Percentiles rank a stretch among this genome's conserved stretches.
Evolutionary conservation across 2,329 filamentous ascomycete genomes (phyloP).

Genomic region (Hypoxylon sp.): DNA sequence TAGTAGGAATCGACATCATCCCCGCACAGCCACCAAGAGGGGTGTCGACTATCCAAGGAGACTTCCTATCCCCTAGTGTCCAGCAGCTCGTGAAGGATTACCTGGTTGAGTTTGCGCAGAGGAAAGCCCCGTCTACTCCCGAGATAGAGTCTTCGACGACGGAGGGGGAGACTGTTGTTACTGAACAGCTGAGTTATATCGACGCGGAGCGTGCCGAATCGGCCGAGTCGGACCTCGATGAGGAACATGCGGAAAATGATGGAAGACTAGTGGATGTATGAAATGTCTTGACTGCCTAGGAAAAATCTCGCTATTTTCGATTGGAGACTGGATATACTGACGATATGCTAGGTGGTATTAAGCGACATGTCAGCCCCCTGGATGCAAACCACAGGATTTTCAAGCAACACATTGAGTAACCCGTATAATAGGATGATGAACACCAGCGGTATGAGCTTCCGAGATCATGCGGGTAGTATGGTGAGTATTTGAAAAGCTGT

Average conservation of each 20-base stretch:
- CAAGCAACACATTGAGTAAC: constrained; percentile 91
- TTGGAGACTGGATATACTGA: constrained; percentile 19
- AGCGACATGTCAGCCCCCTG: constrained; percentile 99
- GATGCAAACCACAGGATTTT: constrained; percentile 80
- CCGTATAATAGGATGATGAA: constrained; percentile 99
- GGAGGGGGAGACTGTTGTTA: constrained; percentile 43
- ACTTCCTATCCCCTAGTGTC: constrained; percentile 82
- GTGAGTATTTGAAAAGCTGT: constrained; percentile 61
- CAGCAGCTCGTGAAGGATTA: constrained; percentile 80
- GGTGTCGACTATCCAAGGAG: constrained; percentile 93
- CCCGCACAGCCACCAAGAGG: constrained; percentile 90
- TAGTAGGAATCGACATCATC: constrained; percentile 93
- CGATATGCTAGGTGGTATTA: constrained; percentile 72
- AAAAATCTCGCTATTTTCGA: background rate
- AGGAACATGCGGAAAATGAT: constrained; percentile 48
- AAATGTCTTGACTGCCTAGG: constrained; percentile 21
- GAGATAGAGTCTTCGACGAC: constrained; percentile 30
- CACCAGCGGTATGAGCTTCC: constrained; percentile 85
- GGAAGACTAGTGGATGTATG: constrained; percentile 76
- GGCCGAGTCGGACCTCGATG: constrained; percentile 44
- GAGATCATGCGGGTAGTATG: constrained; percentile 94
- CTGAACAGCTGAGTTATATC: constrained; percentile 66
- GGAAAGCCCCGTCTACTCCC: constrained; percentile 9
- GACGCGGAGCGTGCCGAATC: constrained; percentile 66
- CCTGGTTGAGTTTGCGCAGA: constrained; percentile 61